These are phyloP conservation scores for Chlamydomonas schloesseri DNA, from an alignment of 139 green algal genomes.

Conservation along the genomic window DNA sequence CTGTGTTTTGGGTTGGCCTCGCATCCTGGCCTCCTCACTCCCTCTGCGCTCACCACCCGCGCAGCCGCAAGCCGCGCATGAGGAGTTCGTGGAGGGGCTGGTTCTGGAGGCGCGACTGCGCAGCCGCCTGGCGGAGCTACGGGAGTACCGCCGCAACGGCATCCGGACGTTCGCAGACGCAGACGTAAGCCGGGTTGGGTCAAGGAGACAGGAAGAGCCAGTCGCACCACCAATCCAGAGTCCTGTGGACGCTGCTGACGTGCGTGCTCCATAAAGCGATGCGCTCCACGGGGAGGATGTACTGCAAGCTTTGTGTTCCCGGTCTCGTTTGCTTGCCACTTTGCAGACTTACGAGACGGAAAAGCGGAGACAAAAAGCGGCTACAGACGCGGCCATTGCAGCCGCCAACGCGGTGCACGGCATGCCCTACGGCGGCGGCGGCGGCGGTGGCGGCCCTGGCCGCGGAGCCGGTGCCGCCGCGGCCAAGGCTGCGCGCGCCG, in stretches of 20 bases:
- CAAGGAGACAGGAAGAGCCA: not conserved
- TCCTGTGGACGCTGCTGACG: no score
- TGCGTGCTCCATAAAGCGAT: no score
- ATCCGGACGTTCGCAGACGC: conserved; percentile 82
- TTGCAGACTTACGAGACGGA: conserved; percentile 70
- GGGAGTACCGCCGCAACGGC: conserved; percentile 77
- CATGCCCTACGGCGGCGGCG: not conserved
- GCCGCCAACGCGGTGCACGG: conserved; percentile 11
- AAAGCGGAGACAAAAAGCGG: conserved; percentile 42
- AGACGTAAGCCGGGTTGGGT: conserved; percentile 48
- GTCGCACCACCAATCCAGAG: not conserved
- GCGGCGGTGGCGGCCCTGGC: not conserved
- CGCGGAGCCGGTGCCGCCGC: not conserved
- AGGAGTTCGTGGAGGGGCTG: conserved; percentile 86
- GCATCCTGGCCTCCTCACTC: no score
- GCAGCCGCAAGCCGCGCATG: conserved; percentile 68
- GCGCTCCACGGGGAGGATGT: no score
- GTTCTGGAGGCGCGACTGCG: conserved; percentile 87
- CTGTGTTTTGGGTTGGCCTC: no score
- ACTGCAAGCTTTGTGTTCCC: no score
- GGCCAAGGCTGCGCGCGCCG: not conserved
- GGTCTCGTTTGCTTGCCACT: no score
- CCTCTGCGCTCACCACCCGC: not conserved
- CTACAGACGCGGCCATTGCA: conserved; percentile 18
- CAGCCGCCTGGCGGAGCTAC: conserved; percentile 81